phyloP scores from a whole-genome alignment of 2,329 filamentous ascomycete genomes.

The Botrytis fragariae region DNA sequence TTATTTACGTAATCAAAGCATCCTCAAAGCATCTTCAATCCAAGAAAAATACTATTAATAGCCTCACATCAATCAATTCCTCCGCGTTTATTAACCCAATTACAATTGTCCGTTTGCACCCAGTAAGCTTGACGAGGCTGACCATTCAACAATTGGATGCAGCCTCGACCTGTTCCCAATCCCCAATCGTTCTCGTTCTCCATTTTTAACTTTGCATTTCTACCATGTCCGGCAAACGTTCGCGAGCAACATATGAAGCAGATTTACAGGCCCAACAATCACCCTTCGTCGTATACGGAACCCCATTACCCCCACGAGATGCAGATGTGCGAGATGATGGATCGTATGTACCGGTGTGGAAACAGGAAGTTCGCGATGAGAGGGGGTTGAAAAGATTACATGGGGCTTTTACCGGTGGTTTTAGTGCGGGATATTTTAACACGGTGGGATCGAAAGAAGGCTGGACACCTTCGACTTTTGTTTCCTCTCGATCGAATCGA shows the following conservation, averaged over 20 bases:
- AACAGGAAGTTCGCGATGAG: constrained; percentile 95
- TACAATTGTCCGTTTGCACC: not conserved
- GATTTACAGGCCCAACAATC: constrained; percentile 65
- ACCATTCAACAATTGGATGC: constrained; percentile 6
- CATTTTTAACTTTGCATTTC: constrained; percentile 25
- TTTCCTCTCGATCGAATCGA: constrained; percentile 81
- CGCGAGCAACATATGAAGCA: constrained; percentile 73
- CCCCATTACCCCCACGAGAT: constrained; percentile 75
- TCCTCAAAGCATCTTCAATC: not conserved
- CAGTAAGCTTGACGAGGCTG: constrained; percentile 11
- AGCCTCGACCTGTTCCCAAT: constrained; percentile 12
- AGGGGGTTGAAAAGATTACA: constrained; percentile 86
- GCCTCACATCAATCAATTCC: not conserved
- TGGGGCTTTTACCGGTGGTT: constrained; percentile 94
- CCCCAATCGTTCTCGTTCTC: not conserved
- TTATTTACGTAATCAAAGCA: not conserved
- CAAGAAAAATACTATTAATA: not conserved
- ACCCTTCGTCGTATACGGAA: constrained; percentile 78
- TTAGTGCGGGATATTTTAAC: constrained; percentile 97
- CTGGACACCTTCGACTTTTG: constrained; percentile 89
- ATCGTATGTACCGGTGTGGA: constrained; percentile 92
- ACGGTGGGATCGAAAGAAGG: constrained; percentile 98
- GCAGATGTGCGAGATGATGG: constrained; percentile 80
- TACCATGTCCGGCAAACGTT: constrained; percentile 75
- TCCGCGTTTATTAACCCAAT: not conserved